phyloP scores from a whole-genome alignment of 73 alveolate species.

The Paramecium biaurelia region DNA sequence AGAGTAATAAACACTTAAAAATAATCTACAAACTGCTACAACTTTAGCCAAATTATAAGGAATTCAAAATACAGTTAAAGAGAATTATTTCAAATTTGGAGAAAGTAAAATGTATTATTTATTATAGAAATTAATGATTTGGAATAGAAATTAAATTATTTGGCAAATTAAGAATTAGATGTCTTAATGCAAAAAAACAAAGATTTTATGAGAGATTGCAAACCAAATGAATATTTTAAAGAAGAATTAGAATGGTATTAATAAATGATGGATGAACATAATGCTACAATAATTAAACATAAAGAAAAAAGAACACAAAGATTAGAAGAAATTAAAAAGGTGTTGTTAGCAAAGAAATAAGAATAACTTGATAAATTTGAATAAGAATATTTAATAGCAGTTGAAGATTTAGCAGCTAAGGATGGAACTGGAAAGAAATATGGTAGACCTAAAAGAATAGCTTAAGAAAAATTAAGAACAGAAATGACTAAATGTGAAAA shows the following conservation, averaged over 20 bases:
- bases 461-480: constrained; percentile 59
- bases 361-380: constrained; percentile 60
- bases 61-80: constrained; percentile 58
- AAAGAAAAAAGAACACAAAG: constrained; percentile 46
- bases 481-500: constrained; percentile 67
- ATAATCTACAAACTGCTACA: constrained; percentile 30
- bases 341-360: constrained; percentile 11
- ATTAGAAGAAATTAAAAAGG: constrained; percentile 48
- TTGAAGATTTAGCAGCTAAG: constrained; percentile 65
- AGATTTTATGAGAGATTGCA: constrained; percentile 55
- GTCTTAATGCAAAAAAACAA: constrained; percentile 23
- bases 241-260: constrained; percentile 64
- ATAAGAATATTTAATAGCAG: constrained; percentile 49
- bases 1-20: constrained; percentile 9
- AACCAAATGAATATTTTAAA: constrained; percentile 35
- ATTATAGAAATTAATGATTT: constrained; percentile 52
- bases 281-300: constrained; percentile 4
- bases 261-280: constrained; percentile 56
- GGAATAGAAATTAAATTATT: constrained; percentile 39
- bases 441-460: constrained; percentile 65
- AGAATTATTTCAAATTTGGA: constrained; percentile 60
- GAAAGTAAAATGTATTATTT: constrained; percentile 16
- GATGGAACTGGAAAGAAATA: constrained; percentile 67
- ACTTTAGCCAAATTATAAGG: constrained; percentile 61
- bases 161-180: constrained; percentile 52